These are phyloP conservation scores for Saturnispora bothae DNA, from an alignment of 805 yeast species.

Conservation along the genomic window DNA sequence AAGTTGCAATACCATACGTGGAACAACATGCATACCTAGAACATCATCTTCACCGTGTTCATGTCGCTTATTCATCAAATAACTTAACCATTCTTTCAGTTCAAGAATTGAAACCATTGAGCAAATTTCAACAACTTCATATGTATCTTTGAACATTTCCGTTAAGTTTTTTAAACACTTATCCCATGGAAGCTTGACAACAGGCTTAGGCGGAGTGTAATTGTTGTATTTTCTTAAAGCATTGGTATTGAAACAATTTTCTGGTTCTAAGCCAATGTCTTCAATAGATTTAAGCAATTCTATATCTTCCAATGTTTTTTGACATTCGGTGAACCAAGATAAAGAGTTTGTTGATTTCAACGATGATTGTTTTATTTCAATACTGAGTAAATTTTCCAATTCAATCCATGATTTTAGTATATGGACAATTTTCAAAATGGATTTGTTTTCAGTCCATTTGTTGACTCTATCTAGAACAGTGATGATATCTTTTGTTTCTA, in stretches of 20 bases:
- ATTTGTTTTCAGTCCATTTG: conserved; percentile 5
- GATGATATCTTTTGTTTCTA: conserved; percentile 9
- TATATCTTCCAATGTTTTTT: not conserved
- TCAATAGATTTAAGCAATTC: not conserved
- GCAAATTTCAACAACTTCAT: conserved; percentile 25
- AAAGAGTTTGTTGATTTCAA: no score
- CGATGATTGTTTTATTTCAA: not conserved
- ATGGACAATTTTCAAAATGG: conserved; percentile 1
- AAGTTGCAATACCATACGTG: conserved; percentile 54
- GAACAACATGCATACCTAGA: conserved; percentile 34
- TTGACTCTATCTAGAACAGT: not conserved
- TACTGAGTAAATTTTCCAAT: not conserved
- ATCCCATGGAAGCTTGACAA: conserved; percentile 16
- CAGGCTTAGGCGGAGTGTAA: conserved; percentile 35
- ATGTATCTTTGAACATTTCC: conserved; percentile 30
- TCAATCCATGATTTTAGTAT: conserved; percentile 5
- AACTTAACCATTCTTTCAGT: conserved; percentile 18
- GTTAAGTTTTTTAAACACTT: conserved; percentile 14
- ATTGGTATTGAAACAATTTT: conserved; percentile 35
- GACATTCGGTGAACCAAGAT: not conserved
- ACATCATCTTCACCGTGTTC: conserved; percentile 22
- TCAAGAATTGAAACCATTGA: conserved; percentile 22
- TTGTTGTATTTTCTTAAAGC: conserved; percentile 40
- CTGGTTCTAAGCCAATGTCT: conserved; percentile 5
- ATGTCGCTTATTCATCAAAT: conserved; percentile 20